Base-by-base conservation (phyloP, 495 filamentous ascomycete species). In the Rusavskia elegans region DNA sequence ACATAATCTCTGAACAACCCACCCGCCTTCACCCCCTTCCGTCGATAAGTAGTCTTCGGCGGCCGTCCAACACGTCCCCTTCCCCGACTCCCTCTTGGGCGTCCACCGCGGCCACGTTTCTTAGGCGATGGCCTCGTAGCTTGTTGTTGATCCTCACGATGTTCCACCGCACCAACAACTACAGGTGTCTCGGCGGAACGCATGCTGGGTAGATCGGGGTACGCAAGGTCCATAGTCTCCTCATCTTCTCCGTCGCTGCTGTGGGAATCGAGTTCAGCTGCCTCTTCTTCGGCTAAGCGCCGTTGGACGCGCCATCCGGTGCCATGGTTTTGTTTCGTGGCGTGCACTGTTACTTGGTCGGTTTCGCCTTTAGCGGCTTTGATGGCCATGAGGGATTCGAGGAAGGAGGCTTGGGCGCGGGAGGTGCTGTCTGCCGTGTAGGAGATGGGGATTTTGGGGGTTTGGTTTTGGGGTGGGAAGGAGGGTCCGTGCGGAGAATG, bases 281-380 rank as follows among this genome's bases (percentile, higher is more conserved):
- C 49, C 35, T 44, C 50, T 30, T 40, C 50, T 38, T 21, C 35
- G 20, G 32, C n/a, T 3, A 45, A 42, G n/a, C 40, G 21, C n/a
- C 40, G 20, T 40, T 25, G 27, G 25, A 32, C 27, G n/a, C 57
- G 50, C 57, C 57, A 56, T 17, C 57, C 57, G 20, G 50, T 39
- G 5, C 50, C 50, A n/a, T 48, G 49, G 29, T 49, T 38, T 17
- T 30, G 27, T 19, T 50, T 52, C 9, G 49, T 48, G 16, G 54
- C 11, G 37, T 51, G 40, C 29, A 59, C 44, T 0, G 54, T 55
- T 14, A 77, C 70, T 0, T 58, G 54, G 52, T 76, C 74, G 3
- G 59, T 62, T 53, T 77, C 71, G 5, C 72, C 74, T 48, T 66
- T 70, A 16, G 52, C 56, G 9, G 51, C 54, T 51, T 77, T 77